Evolutionary conservation across 495 filamentous ascomycete species (phyloP), one percentile per base, ranked within the genome.

Genomic region (Annulohypoxylon nitens): DNA sequence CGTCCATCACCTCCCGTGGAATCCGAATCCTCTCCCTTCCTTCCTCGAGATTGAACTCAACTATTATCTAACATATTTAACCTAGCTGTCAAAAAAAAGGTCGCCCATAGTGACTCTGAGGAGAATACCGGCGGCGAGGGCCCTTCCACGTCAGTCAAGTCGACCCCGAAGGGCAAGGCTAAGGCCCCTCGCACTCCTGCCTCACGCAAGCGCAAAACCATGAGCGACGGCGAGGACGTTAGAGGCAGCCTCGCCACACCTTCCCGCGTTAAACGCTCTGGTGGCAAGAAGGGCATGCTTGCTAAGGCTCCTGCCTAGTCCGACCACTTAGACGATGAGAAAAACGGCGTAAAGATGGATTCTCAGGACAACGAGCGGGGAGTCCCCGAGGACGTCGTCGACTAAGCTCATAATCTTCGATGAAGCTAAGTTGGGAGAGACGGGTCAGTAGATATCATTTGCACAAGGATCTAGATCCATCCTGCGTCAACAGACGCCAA

Each of bases 41-140:
- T 12, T 11, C 36, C 36, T 12, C 36, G 11, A 25, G n/a, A 50
- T 5, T 23, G 47, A 50, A 9, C 20, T 6, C 3, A 16, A 34
- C 36, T 8, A 3, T 25, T 33, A 12, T 59, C 61, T 67, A 67
- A 66, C 55, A n/a, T 45, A 11, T 26, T 20, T 1, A n/a, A 41
- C 57, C 74, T 41, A 76, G 76, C 8, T 6, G 50, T 71, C 34
- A 69, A 66, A 50, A 76, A 74, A 58, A 78, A 74, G 55, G 48
- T 65, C 20, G 53, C 60, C 11, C 10, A 3, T 8, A 4, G 14
- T 2, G 3, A 11, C 11, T 3, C 26, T 20, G n/a, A 51, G 14
- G 48, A 43, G 20, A 60, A 26, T 20, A 34, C 43, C 14, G 20
- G 34, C 16, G 61, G 25, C 45, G 60, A 73, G 10, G 65, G 23